Evolutionary conservation across 2,329 filamentous ascomycete genomes (phyloP), one percentile per base, ranked within the genome.

Genomic region (Grosmannia clavigera): DNA sequence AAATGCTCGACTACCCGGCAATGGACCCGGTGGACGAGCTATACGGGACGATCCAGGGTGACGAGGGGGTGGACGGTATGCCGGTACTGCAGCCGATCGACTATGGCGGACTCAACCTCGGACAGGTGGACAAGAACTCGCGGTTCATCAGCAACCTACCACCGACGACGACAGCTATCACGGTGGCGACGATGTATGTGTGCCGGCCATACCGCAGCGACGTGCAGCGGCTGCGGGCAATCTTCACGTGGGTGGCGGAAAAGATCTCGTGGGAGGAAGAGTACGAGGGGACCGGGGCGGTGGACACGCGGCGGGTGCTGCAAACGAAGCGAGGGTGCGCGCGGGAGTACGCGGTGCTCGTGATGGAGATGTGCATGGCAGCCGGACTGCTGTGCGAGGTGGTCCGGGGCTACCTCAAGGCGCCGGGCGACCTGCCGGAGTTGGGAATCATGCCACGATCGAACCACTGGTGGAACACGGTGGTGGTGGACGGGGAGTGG

Each of bases 391-490:
- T 90, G 65, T 90, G 89, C 43, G 92, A 97, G 70, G 80, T 95
- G 25, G 84, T 99, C 16, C 84, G 86, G 62, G 94, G 94, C 0
- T 97, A 94, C 69, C 82, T 99, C 60, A 99, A 99, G 71, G 80
- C 82, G 1, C 94, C 94, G 0, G 92, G 92, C 0, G 94, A 97
- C 67, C 76, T 86, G 9, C 78, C 87, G 1, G 92, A 97, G 67
- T 77, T 91, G 52, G 88, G 88, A 63, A 86, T 87, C 61, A 83
- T 92, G 71, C 89, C 90, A n/a, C 84, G 86, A 35, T 81, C 92
- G 0, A 99, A 99, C 68, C 94, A 99, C 73, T 97, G 88, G 85
- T 99, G 94, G 94, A 99, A 99, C 67, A 86, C 90, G 0, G 90
- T 97, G 22, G 76, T 96, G 43, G 85, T 96, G 10, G 94, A 99